A percentile compares a stretch with the other conserved stretches of the same genome.
phyloP scores from a whole-genome alignment of 345 rosid genomes.

The Angophora floribunda region DNA sequence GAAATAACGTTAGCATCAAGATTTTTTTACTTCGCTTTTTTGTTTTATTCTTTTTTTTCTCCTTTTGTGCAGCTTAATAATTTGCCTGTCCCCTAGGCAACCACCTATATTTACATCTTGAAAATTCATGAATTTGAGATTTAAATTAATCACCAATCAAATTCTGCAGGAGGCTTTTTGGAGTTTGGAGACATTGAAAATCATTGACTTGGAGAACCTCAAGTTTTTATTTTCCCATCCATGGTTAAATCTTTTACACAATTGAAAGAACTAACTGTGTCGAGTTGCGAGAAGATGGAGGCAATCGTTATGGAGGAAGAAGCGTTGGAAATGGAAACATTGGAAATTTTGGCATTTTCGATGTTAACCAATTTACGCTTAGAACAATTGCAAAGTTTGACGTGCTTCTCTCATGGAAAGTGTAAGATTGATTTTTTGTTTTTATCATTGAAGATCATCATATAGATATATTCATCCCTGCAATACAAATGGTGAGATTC shows the following conservation, averaged over 20 bases:
- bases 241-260: neutral
- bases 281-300: neutral
- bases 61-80: neutral
- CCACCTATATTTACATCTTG: too few relatives aligned
- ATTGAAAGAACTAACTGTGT: fast-evolving
- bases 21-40: neutral
- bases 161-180: neutral
- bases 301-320: neutral
- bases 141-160: too few relatives aligned
- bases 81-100: neutral
- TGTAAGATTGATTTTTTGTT: neutral
- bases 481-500: too few relatives aligned
- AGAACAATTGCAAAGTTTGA: fast-evolving
- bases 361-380: fast-evolving
- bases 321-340: neutral
- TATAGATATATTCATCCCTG: too few relatives aligned
- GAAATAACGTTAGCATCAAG: neutral
- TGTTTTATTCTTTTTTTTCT: too few relatives aligned
- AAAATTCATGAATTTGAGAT: too few relatives aligned
- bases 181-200: neutral
- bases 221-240: neutral
- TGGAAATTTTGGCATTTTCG: too few relatives aligned
- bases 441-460: too few relatives aligned
- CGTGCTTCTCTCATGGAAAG: neutral
- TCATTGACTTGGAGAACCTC: neutral